Conservation (phyloP, 1,284 basidiomycete genomes). For the Fistulina hepatica region DNA sequence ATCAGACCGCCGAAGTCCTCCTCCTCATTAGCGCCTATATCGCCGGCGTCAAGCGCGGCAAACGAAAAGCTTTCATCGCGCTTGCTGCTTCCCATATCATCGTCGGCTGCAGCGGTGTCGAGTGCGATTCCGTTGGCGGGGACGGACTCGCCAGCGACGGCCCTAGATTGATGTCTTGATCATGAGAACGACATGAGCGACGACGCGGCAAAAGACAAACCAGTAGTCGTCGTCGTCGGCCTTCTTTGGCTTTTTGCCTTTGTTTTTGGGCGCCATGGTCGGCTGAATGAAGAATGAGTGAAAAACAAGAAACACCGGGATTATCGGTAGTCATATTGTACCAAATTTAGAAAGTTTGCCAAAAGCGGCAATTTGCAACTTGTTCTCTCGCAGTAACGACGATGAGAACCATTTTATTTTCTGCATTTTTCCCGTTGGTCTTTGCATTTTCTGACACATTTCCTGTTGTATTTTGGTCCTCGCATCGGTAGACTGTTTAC, state of each 20-base stretch:
- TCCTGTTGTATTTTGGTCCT: constrained; percentile 64
- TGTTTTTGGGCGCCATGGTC: constrained; percentile 78
- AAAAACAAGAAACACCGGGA: too few relatives aligned
- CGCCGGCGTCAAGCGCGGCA: constrained; percentile 35
- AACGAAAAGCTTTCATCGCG: constrained; percentile 29
- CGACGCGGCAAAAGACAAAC: constrained; percentile 31
- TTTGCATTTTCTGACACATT: constrained; percentile 47
- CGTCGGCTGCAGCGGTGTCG: constrained; percentile 29
- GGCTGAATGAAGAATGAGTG: neutral
- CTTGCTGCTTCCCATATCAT: constrained; percentile 19
- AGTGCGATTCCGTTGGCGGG: constrained; percentile 29
- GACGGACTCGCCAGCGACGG: constrained; percentile 53
- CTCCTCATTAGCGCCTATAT: constrained; percentile 45
- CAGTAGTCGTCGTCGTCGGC: constrained; percentile 74
- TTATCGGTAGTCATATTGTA: too few relatives aligned
- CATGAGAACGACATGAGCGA: constrained; percentile 7
- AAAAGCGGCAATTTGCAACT: too few relatives aligned
- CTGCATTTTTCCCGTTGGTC: constrained; percentile 33
- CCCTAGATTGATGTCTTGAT: constrained; percentile 45
- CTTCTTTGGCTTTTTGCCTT: constrained; percentile 81
- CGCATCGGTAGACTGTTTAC: constrained; percentile 34
- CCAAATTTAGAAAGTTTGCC: too few relatives aligned
- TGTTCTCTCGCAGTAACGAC: too few relatives aligned
- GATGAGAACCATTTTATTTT: constrained; percentile 16
- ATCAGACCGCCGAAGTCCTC: constrained; percentile 77